A percentile compares a stretch with the other conserved stretches of the same genome.
These are phyloP conservation scores for Stentor coeruleus DNA, from an alignment of 73 alveolate species.

Conservation along the genomic window DNA sequence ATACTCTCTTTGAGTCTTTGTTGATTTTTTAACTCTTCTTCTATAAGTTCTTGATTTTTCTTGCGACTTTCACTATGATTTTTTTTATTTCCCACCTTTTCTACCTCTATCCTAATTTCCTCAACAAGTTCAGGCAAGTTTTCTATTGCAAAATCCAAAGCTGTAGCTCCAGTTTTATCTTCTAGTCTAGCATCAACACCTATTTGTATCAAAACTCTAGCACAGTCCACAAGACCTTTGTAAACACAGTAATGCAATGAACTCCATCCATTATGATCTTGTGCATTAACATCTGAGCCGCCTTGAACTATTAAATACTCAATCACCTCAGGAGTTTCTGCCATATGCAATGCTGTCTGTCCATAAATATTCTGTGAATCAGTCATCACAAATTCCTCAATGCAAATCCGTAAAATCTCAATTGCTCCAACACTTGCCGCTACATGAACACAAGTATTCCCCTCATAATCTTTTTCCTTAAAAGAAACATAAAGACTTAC, in stretches of 20 bases:
- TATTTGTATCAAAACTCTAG: background rate
- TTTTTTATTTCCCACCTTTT: background rate
- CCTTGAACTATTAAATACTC: conserved; percentile 20
- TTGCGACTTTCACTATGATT: background rate
- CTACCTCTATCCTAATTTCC: background rate
- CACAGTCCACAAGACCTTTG: background rate
- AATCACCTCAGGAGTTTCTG: background rate
- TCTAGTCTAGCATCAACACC: background rate
- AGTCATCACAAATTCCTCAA: background rate
- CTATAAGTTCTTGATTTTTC: background rate
- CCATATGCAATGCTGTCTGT: conserved; percentile 4
- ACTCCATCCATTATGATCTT: background rate
- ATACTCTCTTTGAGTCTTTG: background rate
- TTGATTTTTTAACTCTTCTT: background rate
- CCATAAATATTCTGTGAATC: conserved; percentile 15
- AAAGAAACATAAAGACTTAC: background rate
- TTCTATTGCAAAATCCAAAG: background rate
- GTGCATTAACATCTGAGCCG: background rate
- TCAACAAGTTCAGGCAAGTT: background rate
- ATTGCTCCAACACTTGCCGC: background rate
- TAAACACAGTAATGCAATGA: background rate
- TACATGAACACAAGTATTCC: background rate
- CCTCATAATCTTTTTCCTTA: background rate
- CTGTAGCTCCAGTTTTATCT: background rate
- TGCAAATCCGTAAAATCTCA: background rate